Base-by-base conservation (phyloP, 768 basidiomycete genomes). In the Collybia sp. region DNA sequence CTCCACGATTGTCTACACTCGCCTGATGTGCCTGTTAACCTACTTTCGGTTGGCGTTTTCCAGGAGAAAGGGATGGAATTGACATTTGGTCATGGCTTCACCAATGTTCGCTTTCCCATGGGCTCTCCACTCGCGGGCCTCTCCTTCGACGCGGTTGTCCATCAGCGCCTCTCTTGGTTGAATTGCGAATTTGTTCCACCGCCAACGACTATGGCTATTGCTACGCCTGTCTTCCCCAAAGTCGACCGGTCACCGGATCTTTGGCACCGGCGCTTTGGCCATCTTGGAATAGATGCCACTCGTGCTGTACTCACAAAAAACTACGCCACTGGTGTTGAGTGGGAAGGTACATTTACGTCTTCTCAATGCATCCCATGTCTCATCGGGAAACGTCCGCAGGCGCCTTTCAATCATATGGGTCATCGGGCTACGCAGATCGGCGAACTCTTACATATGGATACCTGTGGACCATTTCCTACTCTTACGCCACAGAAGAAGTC, bases 211-310 rank as follows among this genome's bases (percentile, higher is more conserved):
- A 3, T 37, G 10, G 8, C 25, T 3, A n/a, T 37, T 10, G 13
- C 35, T 13, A 6, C 17, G 3, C 35, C 35, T 18, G 17, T 18
- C 35, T 55, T 55, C n/a, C 43, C 42, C 12, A 30, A 17, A 9
- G 19, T 46, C 2, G n/a, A 35, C 4, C 31, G 39, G 3, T 32
- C 52, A 13, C 46, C 52, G 0, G 48, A 44, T 2, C 48, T 60
- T 0, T 63, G 58, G 60, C 65, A 63, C 43, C 36, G 53, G n/a
- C 47, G 51, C 2, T 48, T 61, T 32, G 60, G 61, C 6, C 62
- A 66, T 30, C 42, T 55, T 20, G 53, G 56, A 4, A n/a, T 32
- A 0, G 54, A 57, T 13, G 47, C 58, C 0, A 59, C 56, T 1
- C 33, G 45, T 8, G 39, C 48, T 3, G 45, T 56, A 1, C 40